Evolutionary conservation across 2,329 filamentous ascomycete species (phyloP), one percentile per base, ranked within the genome.

Genomic region (Cercospora canescens): DNA sequence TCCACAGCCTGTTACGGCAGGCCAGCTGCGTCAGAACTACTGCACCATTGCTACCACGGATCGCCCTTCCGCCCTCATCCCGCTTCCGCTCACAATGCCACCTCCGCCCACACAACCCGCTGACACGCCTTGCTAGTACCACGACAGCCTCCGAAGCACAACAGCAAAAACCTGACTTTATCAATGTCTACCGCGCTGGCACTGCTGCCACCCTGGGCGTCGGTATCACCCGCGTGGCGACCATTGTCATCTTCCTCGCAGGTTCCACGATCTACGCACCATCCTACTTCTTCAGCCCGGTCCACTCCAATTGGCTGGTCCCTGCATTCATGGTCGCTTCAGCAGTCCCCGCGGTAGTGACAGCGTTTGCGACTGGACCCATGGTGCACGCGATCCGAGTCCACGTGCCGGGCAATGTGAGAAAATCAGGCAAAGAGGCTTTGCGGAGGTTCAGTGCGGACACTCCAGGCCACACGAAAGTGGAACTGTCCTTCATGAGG

Each of bases 171-270:
- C 87, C 88, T 0, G 83, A 87, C 69, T 81, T 81, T 14, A 75
- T 94, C 30, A 84, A 93, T 71, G 48, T 96, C 68, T 96, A 92
- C 78, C 90, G 93, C 79, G 88, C 88, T 61, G 91, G 92, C 60
- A 89, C 87, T 0, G 84, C 84, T 8, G 85, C 87, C 65, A 89
- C 86, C 32, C 86, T 88, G 6, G 89, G 91, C 70, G 79, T 94
- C 54, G 91, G 89, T 57, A 86, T 88, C 74, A 77, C 91, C 68
- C 92, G 93, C 73, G 80, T 94, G 63, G 88, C 88, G 1, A 89
- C 89, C 3, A 83, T 95, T 45, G 87, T 93, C 67, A 78, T 91
- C 41, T 89, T 90, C 63, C 84, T 84, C 24, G 87, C 90, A 71
- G 91, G 91, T 28, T 37, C 57, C 45, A 84, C 83, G 69, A 79